Conservation (phyloP, 352 stramenopile genomes). For the Pythium monospermum region DNA sequence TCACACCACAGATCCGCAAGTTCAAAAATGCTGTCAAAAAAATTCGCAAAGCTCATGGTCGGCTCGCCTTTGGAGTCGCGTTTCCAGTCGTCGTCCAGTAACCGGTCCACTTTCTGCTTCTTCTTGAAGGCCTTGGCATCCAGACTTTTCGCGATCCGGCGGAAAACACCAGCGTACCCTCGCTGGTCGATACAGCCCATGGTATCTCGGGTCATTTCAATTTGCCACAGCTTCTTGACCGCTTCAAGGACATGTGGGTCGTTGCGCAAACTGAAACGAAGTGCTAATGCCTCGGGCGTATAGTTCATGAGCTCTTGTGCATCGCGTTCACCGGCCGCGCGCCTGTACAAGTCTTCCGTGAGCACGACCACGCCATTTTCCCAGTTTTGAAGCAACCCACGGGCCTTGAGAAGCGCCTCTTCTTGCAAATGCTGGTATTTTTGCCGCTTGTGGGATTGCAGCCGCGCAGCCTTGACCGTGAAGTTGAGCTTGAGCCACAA, state of each 20-base stretch:
- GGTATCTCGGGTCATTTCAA: slow-evolving; percentile 48
- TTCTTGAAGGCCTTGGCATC: slow-evolving; percentile 31
- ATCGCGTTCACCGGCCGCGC: slow-evolving; percentile 36
- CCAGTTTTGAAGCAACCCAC: slow-evolving; percentile 61
- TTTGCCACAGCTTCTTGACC: slow-evolving; percentile 48
- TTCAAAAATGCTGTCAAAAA: slow-evolving; percentile 75
- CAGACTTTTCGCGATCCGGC: slow-evolving; percentile 47
- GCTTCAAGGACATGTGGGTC: slow-evolving; percentile 38
- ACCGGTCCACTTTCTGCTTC: slow-evolving; percentile 33
- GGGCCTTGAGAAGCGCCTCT: slow-evolving; percentile 50
- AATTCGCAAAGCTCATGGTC: slow-evolving; percentile 58
- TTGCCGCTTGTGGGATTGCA: slow-evolving; percentile 58
- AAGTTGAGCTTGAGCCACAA: slow-evolving; percentile 77
- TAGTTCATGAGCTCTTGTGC: slow-evolving; percentile 61
- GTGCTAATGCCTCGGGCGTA: slow-evolving; percentile 52
- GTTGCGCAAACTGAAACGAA: slow-evolving; percentile 65
- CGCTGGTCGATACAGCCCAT: slow-evolving; percentile 58
- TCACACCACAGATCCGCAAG: slow-evolving; percentile 72
- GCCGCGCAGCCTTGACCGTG: slow-evolving; percentile 51
- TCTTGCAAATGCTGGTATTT: slow-evolving; percentile 77
- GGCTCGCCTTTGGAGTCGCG: slow-evolving; percentile 50
- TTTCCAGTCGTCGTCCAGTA: slow-evolving; percentile 58
- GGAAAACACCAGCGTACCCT: slow-evolving; percentile 50
- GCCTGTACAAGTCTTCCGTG: slow-evolving; percentile 54
- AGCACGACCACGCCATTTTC: slow-evolving; percentile 54